phyloP scores from a whole-genome alignment of 2,329 filamentous ascomycete genomes.

The Coleophoma crateriformis region DNA sequence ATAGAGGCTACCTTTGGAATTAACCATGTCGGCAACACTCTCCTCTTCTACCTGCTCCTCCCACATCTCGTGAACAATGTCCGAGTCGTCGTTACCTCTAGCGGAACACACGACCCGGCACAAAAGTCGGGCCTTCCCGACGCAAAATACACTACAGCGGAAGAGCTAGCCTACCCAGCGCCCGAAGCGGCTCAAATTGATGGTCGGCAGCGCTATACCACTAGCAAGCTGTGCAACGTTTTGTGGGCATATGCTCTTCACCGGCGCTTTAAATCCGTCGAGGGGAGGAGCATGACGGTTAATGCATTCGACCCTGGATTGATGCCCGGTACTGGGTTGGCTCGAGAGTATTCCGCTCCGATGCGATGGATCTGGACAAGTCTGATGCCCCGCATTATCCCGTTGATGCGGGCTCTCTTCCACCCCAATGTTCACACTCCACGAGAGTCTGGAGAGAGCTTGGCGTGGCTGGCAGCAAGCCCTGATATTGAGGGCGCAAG shows the following conservation, averaged over 20 bases:
- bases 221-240: conserved; percentile 40
- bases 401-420: conserved; percentile 28
- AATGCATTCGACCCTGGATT: conserved; percentile 40
- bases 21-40: conserved; percentile 43
- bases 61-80: conserved; percentile 31
- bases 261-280: conserved; percentile 24
- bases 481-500: conserved; percentile 26
- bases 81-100: conserved; percentile 38
- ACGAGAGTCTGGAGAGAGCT: conserved; percentile 31
- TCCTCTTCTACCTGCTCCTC: conserved; percentile 41
- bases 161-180: conserved; percentile 37
- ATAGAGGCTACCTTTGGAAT: conserved; percentile 43
- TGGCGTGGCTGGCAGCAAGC: conserved; percentile 34
- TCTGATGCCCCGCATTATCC: conserved; percentile 30
- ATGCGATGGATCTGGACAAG: conserved; percentile 28
- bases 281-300: conserved; percentile 30
- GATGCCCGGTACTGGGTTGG: conserved; percentile 41
- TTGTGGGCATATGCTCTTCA: conserved; percentile 41
- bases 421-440: conserved; percentile 31
- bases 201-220: conserved; percentile 36
- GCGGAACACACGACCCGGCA: conserved; percentile 41
- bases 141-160: conserved; percentile 35
- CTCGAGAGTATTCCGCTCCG: conserved; percentile 24
- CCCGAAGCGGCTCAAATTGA: conserved; percentile 14
- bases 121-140: conserved; percentile 35